Conservation (phyloP, 2,329 filamentous ascomycete species). For the Pyrenophora teres region DNA sequence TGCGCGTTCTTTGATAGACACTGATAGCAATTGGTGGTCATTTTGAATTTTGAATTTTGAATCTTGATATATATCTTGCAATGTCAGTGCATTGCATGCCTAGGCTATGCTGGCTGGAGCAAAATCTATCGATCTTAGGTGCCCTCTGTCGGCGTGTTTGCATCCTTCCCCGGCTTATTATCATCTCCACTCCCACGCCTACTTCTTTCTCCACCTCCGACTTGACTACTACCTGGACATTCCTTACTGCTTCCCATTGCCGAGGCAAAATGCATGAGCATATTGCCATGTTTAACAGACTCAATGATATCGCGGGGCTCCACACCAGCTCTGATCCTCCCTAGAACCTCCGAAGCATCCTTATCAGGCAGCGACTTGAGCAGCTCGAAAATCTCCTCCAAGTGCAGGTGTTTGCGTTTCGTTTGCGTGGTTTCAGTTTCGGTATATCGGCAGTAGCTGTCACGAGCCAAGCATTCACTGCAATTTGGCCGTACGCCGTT, state of each 20-base stretch:
- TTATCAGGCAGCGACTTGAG: conserved; percentile 17
- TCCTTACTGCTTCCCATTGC: not conserved
- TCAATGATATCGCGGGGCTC: conserved; percentile 22
- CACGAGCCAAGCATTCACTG: conserved; percentile 20
- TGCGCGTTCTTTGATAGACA: no score
- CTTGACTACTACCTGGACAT: not conserved
- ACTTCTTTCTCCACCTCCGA: not conserved
- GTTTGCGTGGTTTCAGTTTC: conserved; percentile 20
- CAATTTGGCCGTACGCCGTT: conserved; percentile 22
- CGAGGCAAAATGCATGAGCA: conserved; percentile 21
- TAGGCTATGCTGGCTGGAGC: not conserved
- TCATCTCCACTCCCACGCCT: not conserved
- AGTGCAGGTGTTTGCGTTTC: conserved; percentile 20
- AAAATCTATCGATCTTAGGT: not conserved
- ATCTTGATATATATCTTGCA: no score
- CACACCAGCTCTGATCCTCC: conserved; percentile 20
- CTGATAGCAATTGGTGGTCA: not conserved
- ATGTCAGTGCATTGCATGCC: not conserved
- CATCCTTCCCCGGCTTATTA: not conserved
- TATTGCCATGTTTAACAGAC: conserved; percentile 19
- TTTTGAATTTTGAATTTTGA: not conserved
- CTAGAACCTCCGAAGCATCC: conserved; percentile 14
- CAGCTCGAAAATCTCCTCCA: conserved; percentile 20
- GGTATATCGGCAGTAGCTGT: conserved; percentile 19
- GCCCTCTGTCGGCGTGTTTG: not conserved